These are phyloP conservation scores for Pythium dissimile DNA, from an alignment of 352 stramenopile genomes.

Conservation along the genomic window DNA sequence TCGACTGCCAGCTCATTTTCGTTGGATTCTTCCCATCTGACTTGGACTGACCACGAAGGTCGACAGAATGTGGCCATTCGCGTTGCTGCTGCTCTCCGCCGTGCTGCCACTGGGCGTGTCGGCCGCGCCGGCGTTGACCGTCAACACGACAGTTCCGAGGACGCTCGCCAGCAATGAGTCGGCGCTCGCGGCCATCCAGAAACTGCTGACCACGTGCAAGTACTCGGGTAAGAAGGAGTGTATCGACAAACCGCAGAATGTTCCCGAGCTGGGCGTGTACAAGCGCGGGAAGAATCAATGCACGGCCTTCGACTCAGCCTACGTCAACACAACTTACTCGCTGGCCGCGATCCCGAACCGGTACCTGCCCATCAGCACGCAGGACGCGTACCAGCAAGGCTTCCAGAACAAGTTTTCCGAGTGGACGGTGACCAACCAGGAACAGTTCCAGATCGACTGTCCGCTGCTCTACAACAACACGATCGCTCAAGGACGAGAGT, in stretches of 20 bases:
- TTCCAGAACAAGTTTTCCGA: conserved; percentile 72
- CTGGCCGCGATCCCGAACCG: conserved; percentile 41
- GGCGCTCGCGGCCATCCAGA: conserved; percentile 33
- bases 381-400: conserved; percentile 49
- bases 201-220: conserved; percentile 58
- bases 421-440: conserved; percentile 54
- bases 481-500: conserved; percentile 42
- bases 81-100: conserved; percentile 29
- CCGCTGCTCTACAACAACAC: conserved; percentile 66
- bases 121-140: conserved; percentile 14
- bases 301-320: conserved; percentile 61
- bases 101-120: conserved; percentile 26
- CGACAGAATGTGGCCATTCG: too few relatives aligned
- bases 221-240: conserved; percentile 64
- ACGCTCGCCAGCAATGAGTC: conserved; percentile 35
- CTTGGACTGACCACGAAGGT: too few relatives aligned
- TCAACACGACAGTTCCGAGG: conserved; percentile 25
- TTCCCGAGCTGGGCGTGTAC: conserved; percentile 52
- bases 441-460: conserved; percentile 66
- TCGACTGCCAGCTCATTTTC: too few relatives aligned
- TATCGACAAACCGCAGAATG: conserved; percentile 43
- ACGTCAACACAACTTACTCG: conserved; percentile 39
- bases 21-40: too few relatives aligned
- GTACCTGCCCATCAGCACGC: conserved; percentile 58
- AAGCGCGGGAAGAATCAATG: conserved; percentile 45